Conservation (phyloP, 345 rosid genomes). For the Linum lewisii region DNA sequence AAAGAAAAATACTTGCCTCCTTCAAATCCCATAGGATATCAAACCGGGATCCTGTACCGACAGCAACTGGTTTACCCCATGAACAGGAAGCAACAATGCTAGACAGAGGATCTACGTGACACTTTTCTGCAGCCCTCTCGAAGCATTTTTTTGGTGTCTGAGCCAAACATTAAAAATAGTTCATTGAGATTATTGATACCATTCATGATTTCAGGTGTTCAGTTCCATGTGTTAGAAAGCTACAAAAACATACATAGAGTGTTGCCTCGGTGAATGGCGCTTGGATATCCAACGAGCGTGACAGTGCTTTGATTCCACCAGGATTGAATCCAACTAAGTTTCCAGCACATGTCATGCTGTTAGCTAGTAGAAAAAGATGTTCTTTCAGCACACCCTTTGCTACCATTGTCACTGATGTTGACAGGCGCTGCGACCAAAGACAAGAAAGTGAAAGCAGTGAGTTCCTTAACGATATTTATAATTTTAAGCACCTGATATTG, state of each 20-base stretch:
- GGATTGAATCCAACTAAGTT: conserved; percentile 77
- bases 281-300: conserved; percentile 65
- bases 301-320: conserved; percentile 72
- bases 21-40: conserved; percentile 64
- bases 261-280: conserved; percentile 97
- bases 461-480: neutral
- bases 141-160: conserved; percentile 84
- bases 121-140: conserved; percentile 87
- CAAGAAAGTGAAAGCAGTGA: conserved; percentile 1
- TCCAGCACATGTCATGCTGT: conserved; percentile 87
- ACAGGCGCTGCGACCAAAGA: conserved; percentile 61
- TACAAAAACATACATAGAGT: conserved; percentile 47
- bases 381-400: conserved; percentile 81
- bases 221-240: neutral
- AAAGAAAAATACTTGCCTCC: conserved; percentile 27
- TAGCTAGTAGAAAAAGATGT: conserved; percentile 75
- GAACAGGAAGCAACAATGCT: conserved; percentile 88
- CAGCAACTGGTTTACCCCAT: conserved; percentile 87
- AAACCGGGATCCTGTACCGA: conserved; percentile 89
- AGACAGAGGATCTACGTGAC: conserved; percentile 59
- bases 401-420: conserved; percentile 71
- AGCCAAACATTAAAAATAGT: conserved; percentile 9
- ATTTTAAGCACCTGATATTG: neutral
- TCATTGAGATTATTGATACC: neutral
- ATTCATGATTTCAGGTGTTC: conserved; percentile 8